Evolutionary conservation across 2,329 filamentous ascomycete species (phyloP).

Genomic region (Trichoderma guizhouense): DNA sequence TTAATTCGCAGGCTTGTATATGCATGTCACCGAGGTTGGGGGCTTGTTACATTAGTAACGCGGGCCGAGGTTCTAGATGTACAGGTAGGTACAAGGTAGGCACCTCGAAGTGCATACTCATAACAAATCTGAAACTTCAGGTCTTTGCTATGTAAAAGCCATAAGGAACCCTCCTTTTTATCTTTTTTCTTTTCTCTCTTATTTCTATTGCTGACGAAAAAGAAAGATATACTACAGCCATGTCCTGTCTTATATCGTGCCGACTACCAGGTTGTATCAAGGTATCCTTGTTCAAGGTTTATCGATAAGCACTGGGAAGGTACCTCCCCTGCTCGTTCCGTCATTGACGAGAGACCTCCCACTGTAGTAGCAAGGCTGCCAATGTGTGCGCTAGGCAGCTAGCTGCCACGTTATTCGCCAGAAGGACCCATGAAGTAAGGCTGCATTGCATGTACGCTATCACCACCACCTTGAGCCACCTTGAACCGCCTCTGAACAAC

Average conservation of each 20-base stretch:
- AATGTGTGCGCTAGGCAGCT: conserved; percentile 7
- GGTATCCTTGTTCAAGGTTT: neutral
- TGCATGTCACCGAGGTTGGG: neutral
- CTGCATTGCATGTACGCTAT: neutral
- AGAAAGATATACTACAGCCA: no score
- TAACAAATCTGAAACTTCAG: neutral
- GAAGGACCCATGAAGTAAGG: conserved; percentile 1
- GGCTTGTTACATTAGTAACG: neutral
- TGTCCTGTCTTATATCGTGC: no score
- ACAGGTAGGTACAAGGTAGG: no score
- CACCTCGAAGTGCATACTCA: neutral
- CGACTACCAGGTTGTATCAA: no score
- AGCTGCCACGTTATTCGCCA: conserved; percentile 15
- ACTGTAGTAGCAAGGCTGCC: neutral
- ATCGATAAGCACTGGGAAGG: neutral
- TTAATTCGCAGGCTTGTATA: neutral
- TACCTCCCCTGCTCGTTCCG: neutral
- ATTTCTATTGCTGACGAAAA: neutral
- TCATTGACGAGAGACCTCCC: neutral
- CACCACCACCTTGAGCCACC: neutral
- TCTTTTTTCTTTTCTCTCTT: neutral
- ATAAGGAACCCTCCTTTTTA: neutral
- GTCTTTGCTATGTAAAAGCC: neutral
- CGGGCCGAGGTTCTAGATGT: neutral
- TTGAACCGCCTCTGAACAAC: neutral